Evolutionary conservation across 2,329 filamentous ascomycete species (phyloP).

Genomic region (Cryphonectria carpinicola): DNA sequence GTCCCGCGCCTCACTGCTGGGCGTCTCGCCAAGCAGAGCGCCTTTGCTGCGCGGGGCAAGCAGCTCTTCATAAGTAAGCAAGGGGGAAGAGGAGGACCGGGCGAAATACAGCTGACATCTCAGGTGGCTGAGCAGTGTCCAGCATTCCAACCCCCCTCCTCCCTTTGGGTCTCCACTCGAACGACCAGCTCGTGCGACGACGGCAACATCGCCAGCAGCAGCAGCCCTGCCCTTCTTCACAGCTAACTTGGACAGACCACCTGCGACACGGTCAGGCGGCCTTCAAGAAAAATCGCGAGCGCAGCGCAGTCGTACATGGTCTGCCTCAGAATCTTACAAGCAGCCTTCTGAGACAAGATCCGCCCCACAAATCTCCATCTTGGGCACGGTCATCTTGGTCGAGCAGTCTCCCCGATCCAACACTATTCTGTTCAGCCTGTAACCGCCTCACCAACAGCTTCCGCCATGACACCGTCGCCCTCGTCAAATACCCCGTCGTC

Average conservation of each 20-base stretch:
- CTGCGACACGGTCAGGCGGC: background rate
- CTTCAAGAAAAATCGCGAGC: background rate
- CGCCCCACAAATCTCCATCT: slow-evolving; percentile 5
- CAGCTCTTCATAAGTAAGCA: background rate
- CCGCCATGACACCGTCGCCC: slow-evolving; percentile 73
- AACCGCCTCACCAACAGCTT: background rate
- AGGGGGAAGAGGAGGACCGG: background rate
- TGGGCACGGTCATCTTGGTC: background rate
- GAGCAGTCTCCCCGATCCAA: background rate
- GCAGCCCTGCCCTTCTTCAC: background rate
- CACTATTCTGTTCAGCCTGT: background rate
- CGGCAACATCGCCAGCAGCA: background rate
- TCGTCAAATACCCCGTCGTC: slow-evolving; percentile 79
- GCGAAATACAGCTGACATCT: background rate
- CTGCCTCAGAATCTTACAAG: background rate
- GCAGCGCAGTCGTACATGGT: background rate
- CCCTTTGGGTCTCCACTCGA: background rate
- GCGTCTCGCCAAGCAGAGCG: too few relatives aligned
- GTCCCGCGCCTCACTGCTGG: background rate
- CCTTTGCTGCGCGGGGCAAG: slow-evolving; percentile 2
- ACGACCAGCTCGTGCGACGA: background rate
- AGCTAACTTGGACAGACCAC: background rate
- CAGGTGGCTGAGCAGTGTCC: background rate
- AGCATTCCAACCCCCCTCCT: background rate
- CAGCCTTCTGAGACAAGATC: background rate